Percentiles rank a stretch among this genome's conserved stretches.
These are phyloP conservation scores for Lomentospora prolificans DNA, from an alignment of 2,329 filamentous ascomycete species.

Conservation along the genomic window DNA sequence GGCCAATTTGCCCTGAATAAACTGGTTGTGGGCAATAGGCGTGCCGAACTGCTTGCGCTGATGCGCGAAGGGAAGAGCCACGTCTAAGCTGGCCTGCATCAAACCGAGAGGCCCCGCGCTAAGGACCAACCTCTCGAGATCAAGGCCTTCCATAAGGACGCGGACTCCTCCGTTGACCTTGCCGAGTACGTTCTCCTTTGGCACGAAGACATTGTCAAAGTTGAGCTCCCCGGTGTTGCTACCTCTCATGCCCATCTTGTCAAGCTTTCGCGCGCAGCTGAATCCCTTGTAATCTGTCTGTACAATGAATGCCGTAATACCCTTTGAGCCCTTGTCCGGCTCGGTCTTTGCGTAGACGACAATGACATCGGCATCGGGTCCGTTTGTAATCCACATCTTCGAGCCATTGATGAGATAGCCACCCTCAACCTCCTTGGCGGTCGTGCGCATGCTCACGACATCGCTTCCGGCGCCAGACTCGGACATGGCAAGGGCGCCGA, in stretches of 20 bases:
- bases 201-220: constrained; percentile 86
- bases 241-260: constrained; percentile 97
- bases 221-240: constrained; percentile 92
- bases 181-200: constrained; percentile 71
- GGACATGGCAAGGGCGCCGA: constrained; percentile 91
- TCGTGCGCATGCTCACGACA: constrained; percentile 91
- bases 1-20: constrained; percentile 85
- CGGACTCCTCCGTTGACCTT: constrained; percentile 70
- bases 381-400: constrained; percentile 99
- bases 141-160: constrained; percentile 92
- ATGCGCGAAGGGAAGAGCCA: constrained; percentile 81
- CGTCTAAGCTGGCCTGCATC: constrained; percentile 86
- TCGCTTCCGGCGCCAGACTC: constrained; percentile 87
- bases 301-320: constrained; percentile 91
- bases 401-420: constrained; percentile 80
- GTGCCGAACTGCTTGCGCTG: constrained; percentile 77
- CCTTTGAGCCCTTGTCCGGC: constrained; percentile 70
- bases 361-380: constrained; percentile 83
- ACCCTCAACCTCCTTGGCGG: constrained; percentile 69
- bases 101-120: constrained; percentile 84
- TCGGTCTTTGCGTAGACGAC: constrained; percentile 96
- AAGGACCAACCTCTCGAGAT: constrained; percentile 86
- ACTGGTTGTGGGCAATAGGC: constrained; percentile 85
- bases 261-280: constrained; percentile 78
- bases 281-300: constrained; percentile 65